These are phyloP conservation scores for Cytospora leucostoma DNA, from an alignment of 2,329 filamentous ascomycete species.

Conservation along the genomic window DNA sequence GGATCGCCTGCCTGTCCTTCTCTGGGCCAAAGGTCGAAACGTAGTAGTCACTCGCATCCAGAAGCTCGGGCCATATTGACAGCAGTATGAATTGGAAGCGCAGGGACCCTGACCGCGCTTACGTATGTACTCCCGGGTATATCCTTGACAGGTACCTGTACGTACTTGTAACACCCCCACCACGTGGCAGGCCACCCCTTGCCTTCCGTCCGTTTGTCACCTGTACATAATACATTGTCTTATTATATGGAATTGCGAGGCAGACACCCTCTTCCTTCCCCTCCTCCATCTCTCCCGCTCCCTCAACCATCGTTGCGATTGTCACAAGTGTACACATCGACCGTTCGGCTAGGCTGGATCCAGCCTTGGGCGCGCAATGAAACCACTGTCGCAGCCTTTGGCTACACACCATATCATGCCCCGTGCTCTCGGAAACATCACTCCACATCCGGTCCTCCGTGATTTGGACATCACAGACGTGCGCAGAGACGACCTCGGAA, in stretches of 20 bases:
- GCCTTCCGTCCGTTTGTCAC: neutral
- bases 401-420: neutral
- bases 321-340: neutral
- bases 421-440: neutral
- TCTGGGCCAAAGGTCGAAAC: conserved; percentile 5
- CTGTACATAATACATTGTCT: neutral
- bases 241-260: neutral
- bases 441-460: conserved; percentile 3
- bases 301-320: neutral
- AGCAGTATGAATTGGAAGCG: neutral
- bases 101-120: neutral
- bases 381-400: neutral
- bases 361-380: neutral
- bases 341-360: neutral
- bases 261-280: neutral
- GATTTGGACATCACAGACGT: neutral
- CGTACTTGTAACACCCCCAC: neutral
- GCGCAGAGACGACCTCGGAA: too few relatives aligned
- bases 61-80: conserved; percentile 7
- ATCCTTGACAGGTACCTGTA: neutral
- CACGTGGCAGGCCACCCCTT: neutral
- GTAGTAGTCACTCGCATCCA: conserved; percentile 6
- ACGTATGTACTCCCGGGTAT: neutral
- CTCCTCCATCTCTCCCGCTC: neutral
- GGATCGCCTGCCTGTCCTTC: neutral